Evolutionary conservation across 345 rosid species (phyloP).

Genomic region (Litchi chinensis): DNA sequence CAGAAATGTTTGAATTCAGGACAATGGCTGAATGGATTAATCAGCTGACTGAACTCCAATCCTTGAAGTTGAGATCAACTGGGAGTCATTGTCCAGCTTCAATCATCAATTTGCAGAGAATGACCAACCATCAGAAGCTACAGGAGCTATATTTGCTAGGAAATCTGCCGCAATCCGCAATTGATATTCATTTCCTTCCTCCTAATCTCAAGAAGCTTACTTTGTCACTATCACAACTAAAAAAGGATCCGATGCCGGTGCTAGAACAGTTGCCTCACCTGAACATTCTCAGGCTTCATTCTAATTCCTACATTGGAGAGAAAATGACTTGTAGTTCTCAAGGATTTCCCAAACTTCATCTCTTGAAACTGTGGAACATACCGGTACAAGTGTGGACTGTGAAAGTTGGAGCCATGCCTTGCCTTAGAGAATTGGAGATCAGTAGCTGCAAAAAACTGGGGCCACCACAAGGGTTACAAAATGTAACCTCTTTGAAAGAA

Average conservation of each 20-base stretch:
- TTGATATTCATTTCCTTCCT: conserved; percentile 2
- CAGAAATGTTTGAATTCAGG: too few relatives aligned
- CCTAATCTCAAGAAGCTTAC: conserved; percentile 32
- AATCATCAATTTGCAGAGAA: not conserved
- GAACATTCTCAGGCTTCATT: conserved; percentile 36
- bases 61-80: not conserved
- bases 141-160: not conserved
- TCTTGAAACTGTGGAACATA: conserved; percentile 44
- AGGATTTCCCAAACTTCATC: conserved; percentile 35
- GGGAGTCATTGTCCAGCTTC: not conserved
- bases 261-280: conserved; percentile 34
- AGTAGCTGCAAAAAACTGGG: conserved; percentile 31
- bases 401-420: conserved; percentile 28
- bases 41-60: not conserved
- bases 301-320: conserved; percentile 33
- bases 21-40: too few relatives aligned
- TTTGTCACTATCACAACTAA: conserved; percentile 30
- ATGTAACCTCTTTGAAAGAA: conserved; percentile 19
- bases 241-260: conserved; percentile 29
- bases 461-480: conserved; percentile 16
- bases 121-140: not conserved
- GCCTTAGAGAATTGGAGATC: conserved; percentile 35
- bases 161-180: not conserved
- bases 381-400: conserved; percentile 18
- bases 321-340: conserved; percentile 10